Base-by-base conservation (phyloP, 78 protist species). In the Chrysochromulina parva region DNA sequence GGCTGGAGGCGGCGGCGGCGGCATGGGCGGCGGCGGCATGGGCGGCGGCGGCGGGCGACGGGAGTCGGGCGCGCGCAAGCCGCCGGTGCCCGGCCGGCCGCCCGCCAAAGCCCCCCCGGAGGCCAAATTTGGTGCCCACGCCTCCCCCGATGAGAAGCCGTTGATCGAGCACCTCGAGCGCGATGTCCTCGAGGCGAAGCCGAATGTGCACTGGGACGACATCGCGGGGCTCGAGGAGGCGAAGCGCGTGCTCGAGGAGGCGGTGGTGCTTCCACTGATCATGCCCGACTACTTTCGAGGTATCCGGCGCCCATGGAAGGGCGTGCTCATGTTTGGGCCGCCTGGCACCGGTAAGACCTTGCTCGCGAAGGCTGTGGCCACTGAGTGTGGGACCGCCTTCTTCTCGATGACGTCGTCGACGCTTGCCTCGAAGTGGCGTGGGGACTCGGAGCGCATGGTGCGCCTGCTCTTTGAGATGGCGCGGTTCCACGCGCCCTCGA, bases 341-440 rank as follows among this genome's bases (percentile, higher is more conserved):
- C 98, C 98, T 0, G 98, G 98, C 6, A 96, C 98, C 1, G 98
- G 98, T 38, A 97, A 97, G 89, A 97, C 98, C 47, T 1, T 97
- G 90, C 96, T 97, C 20, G 98, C 98, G 17, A 97, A 97, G 88
- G 98, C 98, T 0, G 97, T 97, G 11, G 98, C 98, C 3, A 94
- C 98, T 76, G 97, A 96, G 73, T 92, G 96, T 66, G 66, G 54
- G 38, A 94, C 98, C 53, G 95, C 97, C 24, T 97, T 97, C 85
- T 97, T 97, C 93, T 93, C 89, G 85, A 91, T 94, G 59, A 19
- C 93, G 26, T 38, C 96, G 16, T 1, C 96, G 20, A 94, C 97
- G 66, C 92, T 97, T 10, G 84, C 94, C 22, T 69, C 92, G 67
- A 96, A 96, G 92, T 97, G 92, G 89, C 94, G 96, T 38, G 99